phyloP scores from a whole-genome alignment of 2,329 filamentous ascomycete genomes.

The Colletotrichum sp. region DNA sequence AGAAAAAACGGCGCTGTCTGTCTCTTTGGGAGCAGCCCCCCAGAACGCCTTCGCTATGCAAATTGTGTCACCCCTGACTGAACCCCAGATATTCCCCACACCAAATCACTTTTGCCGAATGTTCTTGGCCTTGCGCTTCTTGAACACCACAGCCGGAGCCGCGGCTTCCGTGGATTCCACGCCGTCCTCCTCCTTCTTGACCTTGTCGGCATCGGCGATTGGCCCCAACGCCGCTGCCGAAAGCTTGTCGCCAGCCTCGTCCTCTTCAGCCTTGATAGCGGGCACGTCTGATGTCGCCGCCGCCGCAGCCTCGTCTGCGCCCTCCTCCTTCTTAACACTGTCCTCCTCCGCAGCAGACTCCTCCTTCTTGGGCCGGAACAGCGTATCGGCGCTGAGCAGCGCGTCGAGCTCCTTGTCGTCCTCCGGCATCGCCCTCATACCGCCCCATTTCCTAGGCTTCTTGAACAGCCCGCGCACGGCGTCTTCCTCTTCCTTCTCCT shows the following conservation, averaged over 20 bases:
- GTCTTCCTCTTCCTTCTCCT: slow-evolving; percentile 65
- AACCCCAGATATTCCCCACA: neutral
- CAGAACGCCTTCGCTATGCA: slow-evolving; percentile 7
- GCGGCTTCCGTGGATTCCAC: slow-evolving; percentile 25
- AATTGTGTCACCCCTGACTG: neutral
- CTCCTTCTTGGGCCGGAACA: slow-evolving; percentile 32
- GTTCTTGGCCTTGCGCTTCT: slow-evolving; percentile 77
- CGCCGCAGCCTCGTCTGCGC: slow-evolving; percentile 25
- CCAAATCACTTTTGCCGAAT: slow-evolving; percentile 60
- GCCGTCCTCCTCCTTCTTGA: slow-evolving; percentile 47
- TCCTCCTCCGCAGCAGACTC: slow-evolving; percentile 29
- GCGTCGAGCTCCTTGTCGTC: slow-evolving; percentile 67
- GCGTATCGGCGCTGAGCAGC: slow-evolving; percentile 50
- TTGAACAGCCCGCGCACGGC: slow-evolving; percentile 65
- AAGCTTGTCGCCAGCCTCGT: slow-evolving; percentile 18
- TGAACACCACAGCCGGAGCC: slow-evolving; percentile 69
- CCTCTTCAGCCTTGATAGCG: slow-evolving; percentile 38
- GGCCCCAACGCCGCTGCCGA: neutral
- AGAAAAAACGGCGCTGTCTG: neutral
- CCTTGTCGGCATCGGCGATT: neutral
- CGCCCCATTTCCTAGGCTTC: slow-evolving; percentile 60
- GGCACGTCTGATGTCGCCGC: slow-evolving; percentile 31
- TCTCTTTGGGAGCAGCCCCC: neutral
- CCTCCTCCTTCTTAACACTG: slow-evolving; percentile 32
- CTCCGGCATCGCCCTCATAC: slow-evolving; percentile 51